Evolutionary conservation across 345 rosid genomes (phyloP), one percentile per base, ranked within the genome.

Genomic region (Mercurialis annua): DNA sequence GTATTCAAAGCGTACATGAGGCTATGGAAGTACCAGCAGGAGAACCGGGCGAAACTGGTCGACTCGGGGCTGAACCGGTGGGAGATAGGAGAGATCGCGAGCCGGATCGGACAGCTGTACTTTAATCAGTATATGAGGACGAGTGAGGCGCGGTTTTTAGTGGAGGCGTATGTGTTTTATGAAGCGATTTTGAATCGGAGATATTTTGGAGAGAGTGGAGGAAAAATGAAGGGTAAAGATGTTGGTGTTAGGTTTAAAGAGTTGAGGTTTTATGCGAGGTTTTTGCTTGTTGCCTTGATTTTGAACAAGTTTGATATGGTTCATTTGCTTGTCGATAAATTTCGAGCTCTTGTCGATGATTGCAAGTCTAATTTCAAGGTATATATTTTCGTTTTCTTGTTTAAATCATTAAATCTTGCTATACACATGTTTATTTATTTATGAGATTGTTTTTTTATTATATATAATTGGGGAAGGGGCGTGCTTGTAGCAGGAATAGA

Each of bases 51-150:
- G 2, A 78, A 70, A 74, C 92, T 95, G 27, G 85, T 95, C 3
- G 82, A 75, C 6, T 73, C 90, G n/a, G 99, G 99, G 24, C 75
- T 92, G 62, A 84, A 85, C 74, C 90, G 99, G 15, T 94, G 97
- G 97, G 99, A 94, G 77, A 92, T 94, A 64, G 99, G 99, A 33
- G 97, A 94, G 89, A 90, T 94, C 86, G 99, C 99, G 14, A 85
- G 98, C 78, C 93, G 99, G 77, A 95, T 95, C 87, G 98, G 98
- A 30, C 99, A 95, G 88, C 87, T 95, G 33, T 95, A 95, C 80
- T 95, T 83, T 75, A 81, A 79, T 66, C 99, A 90, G 84, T 95
- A 92, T 78, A 88, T 82, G 97, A 85, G 99, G 76, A 89, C 90
- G 3, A 89, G 96, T 80, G 92, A 92, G 72, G 84, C 86, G 38